Evolutionary conservation across 1,284 basidiomycete species (phyloP), one percentile per base, ranked within the genome.

Genomic region (Malassezia obtusa): DNA sequence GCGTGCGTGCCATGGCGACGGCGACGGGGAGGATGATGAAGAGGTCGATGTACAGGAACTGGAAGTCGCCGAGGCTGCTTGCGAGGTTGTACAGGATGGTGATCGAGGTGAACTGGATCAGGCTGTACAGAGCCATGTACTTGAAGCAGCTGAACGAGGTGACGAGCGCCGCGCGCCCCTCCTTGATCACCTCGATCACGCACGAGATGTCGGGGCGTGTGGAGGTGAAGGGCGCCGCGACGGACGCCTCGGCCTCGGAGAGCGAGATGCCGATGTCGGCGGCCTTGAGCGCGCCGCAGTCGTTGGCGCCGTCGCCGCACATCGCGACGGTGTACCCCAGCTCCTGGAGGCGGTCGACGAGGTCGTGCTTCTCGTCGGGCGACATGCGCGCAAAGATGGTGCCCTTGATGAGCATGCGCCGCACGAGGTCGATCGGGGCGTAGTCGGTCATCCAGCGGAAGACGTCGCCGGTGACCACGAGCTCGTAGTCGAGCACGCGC

Each of bases 81-180:
- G 91, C 94, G 68, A 98, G 94, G 0, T 87, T 89, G 76, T 99
- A 99, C 38, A 99, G 76, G 48, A 96, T 76, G 1, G 90, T 92
- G 60, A 98, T 87, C 1, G 79, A 80, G 15, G 78, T 79, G 63
- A 81, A 79, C 63, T 79, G 78, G 50, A 79, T 78, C 60, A 79
- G 71, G 24, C 76, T 77, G 59, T 78, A 77, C 33, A 80, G 66
- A 4, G 77, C 63, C 89, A 75, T 94, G 87, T 59, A 91, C 77
- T 95, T 96, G 83, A 99, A 99, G 77, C 94, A 98, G 64, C 88
- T 90, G 76, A 99, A 99, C 68, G 87, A 91, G 2, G 92, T 98
- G 48, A 95, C 92, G 48, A 99, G 78, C 2, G 94, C 91, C 6
- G 89, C 89, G 40, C 94, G 80, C 1, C 94, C 94, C 46, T 73